Conservation (phyloP, 768 basidiomycete genomes). For the Suillus lakei region DNA sequence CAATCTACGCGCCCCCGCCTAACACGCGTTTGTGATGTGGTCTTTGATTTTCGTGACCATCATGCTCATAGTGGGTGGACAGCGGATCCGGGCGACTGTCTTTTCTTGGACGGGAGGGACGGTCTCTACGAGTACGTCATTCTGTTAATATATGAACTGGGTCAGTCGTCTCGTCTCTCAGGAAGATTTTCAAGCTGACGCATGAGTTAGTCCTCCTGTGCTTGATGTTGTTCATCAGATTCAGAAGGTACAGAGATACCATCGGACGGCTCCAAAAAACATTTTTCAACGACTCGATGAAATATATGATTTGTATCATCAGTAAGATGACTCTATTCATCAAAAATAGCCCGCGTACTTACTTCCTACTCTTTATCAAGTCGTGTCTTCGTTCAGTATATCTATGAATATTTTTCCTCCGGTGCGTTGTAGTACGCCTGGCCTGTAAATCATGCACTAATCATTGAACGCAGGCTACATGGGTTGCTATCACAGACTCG, state of each 20-base stretch:
- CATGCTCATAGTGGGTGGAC: background rate
- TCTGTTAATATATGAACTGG: background rate
- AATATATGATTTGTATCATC: background rate
- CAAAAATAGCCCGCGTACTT: background rate
- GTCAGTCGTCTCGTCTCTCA: background rate
- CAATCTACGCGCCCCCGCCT: background rate
- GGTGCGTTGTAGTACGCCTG: background rate
- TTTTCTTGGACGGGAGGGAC: background rate
- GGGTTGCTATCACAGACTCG: background rate
- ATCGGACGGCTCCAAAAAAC: background rate
- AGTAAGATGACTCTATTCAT: background rate
- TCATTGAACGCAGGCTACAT: background rate
- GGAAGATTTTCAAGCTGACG: background rate
- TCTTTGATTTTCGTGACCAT: background rate
- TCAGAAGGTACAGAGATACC: background rate
- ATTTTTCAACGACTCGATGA: background rate
- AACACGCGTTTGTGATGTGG: background rate
- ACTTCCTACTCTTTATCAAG: background rate
- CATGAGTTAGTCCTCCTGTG: background rate
- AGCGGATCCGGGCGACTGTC: background rate
- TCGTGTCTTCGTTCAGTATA: background rate
- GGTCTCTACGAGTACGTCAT: background rate
- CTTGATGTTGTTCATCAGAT: background rate
- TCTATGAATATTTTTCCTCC: background rate
- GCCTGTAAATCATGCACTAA: background rate